Base-by-base conservation (phyloP, 805 yeast genomes). In the Spathaspora girioi region DNA sequence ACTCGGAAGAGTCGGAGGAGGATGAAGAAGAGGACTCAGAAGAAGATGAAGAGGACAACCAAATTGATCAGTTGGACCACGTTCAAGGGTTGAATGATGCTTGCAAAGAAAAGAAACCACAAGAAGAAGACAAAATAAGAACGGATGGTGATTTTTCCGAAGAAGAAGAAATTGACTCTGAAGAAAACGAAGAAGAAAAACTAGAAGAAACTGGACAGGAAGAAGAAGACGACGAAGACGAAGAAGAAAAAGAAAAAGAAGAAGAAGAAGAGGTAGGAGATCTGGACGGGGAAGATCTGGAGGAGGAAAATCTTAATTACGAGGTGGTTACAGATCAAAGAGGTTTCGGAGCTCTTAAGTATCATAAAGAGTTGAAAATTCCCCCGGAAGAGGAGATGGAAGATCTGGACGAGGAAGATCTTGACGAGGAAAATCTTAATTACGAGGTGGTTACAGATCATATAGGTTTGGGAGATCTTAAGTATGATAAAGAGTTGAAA, bases 371-470 rank as follows among this genome's bases (percentile, higher is more conserved):
- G n/a, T n/a, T n/a, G n/a, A n/a, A n/a, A n/a, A n/a, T n/a, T n/a
- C n/a, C n/a, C n/a, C n/a, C n/a, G n/a, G 41, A 31, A 14, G 52
- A 46, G n/a, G 46, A 38, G 14, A 50, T 18, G n/a, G 43, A 45
- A 26, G 20, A 43, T 20, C 11, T 3, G 15, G 48, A 32, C 5
- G 49, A 15, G 5, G 48, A 49, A 14, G 51, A 23, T 23, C 26
- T 23, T 3, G 26, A 23, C 26, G 26, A 23, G 6, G 26, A 23
- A 31, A 20, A 18, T 15, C 8, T 26, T 11, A 45, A 38, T n/a
- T 26, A 14, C 32, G 52, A 45, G 2, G 50, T 14, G 6, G 46
- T 46, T 10, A 19, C 15, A 45, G 52, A 27, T 5, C 41, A 46
- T 11, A 46, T 46, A 27, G 46, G 26, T 23, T 23, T 23, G 6